Conservation (phyloP, 768 basidiomycete species). For the Suillus plorans region DNA sequence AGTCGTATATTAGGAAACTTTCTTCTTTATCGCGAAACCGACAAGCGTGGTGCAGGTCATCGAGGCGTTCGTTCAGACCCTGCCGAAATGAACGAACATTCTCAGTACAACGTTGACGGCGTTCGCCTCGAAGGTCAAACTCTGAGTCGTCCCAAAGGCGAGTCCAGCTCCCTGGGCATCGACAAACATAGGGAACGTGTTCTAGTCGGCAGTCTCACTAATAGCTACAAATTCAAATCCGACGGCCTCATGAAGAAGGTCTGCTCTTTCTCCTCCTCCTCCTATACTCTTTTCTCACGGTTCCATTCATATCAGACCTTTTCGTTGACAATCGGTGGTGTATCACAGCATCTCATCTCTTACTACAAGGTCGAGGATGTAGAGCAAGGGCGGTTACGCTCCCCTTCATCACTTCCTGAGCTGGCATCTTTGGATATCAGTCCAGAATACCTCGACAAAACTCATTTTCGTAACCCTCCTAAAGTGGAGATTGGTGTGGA, state of each 20-base stretch:
- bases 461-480: slow-evolving; percentile 89
- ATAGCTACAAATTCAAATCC: slow-evolving; percentile 89
- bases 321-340: slow-evolving; percentile 81
- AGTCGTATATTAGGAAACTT: slow-evolving; percentile 93
- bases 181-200: slow-evolving; percentile 79
- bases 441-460: slow-evolving; percentile 84
- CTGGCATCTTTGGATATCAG: slow-evolving; percentile 84
- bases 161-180: slow-evolving; percentile 43
- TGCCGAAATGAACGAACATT: slow-evolving; percentile 38
- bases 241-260: slow-evolving; percentile 99
- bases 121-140: slow-evolving; percentile 39
- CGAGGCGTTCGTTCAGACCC: slow-evolving; percentile 48
- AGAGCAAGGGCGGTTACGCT: slow-evolving; percentile 80
- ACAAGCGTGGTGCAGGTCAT: slow-evolving; percentile 73
- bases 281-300: slow-evolving; percentile 29
- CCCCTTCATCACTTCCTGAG: slow-evolving; percentile 87
- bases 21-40: slow-evolving; percentile 91
- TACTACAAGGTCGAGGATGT: slow-evolving; percentile 95
- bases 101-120: slow-evolving; percentile 35
- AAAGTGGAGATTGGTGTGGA: slow-evolving; percentile 85
- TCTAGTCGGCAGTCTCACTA: slow-evolving; percentile 88
- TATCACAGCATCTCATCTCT: slow-evolving; percentile 89
- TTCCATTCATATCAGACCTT: slow-evolving; percentile 62
- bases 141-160: slow-evolving; percentile 66
- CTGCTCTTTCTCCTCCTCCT: slow-evolving; percentile 23